Percentiles rank a stretch among this genome's conserved stretches.
Evolutionary conservation across 352 stramenopile genomes (phyloP).

Genomic region (Globisporangium takayamanum): DNA sequence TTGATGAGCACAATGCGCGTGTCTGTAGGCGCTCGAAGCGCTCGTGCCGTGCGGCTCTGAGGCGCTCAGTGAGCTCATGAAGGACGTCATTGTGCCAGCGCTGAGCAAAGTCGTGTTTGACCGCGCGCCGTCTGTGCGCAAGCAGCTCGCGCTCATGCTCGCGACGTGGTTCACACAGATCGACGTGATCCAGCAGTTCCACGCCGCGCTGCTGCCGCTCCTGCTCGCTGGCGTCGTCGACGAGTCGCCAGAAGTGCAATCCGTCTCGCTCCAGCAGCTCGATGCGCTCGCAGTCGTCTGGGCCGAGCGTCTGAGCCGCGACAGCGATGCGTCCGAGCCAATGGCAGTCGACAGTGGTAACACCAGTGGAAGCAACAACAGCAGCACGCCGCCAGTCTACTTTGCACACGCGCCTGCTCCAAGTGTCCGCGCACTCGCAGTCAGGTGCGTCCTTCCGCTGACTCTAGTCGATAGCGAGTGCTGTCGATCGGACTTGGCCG

Average conservation of each 20-base stretch:
- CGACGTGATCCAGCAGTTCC: constrained; percentile 48
- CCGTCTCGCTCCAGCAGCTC: constrained; percentile 31
- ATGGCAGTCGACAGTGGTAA: constrained; percentile 27
- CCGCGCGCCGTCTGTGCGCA: constrained; percentile 52
- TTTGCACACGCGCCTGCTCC: constrained; percentile 49
- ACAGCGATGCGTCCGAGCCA: constrained; percentile 18
- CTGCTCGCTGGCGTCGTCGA: constrained; percentile 62
- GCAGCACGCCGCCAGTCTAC: constrained; percentile 26
- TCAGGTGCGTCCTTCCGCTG: constrained; percentile 13
- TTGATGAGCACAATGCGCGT: neutral
- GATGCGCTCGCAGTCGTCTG: constrained; percentile 40
- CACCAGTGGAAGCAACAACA: neutral
- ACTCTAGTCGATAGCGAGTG: neutral
- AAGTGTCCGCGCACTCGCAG: constrained; percentile 34
- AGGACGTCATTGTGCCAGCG: constrained; percentile 62
- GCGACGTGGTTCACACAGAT: constrained; percentile 57
- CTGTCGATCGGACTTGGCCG: neutral
- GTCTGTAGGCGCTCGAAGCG: constrained; percentile 42
- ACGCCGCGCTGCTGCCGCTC: constrained; percentile 57
- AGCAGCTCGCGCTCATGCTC: constrained; percentile 56
- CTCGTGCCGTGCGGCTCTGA: constrained; percentile 65
- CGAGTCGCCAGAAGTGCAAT: constrained; percentile 59
- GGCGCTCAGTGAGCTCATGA: constrained; percentile 64
- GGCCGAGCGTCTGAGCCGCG: constrained; percentile 23
- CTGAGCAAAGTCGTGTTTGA: constrained; percentile 70